Evolutionary conservation across 2,329 filamentous ascomycete genomes (phyloP), one percentile per base, ranked within the genome.

Genomic region (Phyllosticta citribraziliensis): DNA sequence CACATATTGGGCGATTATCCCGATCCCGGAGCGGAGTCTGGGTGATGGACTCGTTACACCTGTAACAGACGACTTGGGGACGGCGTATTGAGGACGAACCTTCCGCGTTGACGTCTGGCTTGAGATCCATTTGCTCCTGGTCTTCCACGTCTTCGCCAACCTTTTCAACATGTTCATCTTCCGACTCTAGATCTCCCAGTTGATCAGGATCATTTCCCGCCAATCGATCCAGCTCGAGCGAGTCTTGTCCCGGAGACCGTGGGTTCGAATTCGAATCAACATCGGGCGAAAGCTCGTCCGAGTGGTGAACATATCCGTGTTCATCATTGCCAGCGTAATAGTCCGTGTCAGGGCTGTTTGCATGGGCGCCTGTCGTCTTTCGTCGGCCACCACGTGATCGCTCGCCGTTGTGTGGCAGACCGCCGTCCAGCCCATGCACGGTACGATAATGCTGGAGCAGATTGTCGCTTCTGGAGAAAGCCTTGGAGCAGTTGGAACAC

Each of bases 381-480:
- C 40, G 40, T 8, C 40, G 40, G 40, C 40, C 40, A 47, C 40
- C 40, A 4, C 40, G 40, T n/a, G 40, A 47, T 47, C 40, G 40
- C 40, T 47, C 40, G 6, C 40, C 40, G 14, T 47, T 47, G 40
- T 47, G 40, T n/a, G 40, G 40, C 17, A 17, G 40, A n/a, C 40
- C 40, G 14, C 40, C 40, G 17, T 47, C 40, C 40, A 47, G n/a
- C 6, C 40, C 40, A 30, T 60, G 58, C n/a, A 60, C 58, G 14
- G 58, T 60, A 14, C 58, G 52, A 30, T 55, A 27, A 20, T 60
- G 58, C 25, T 60, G 58, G 14, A 55, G 58, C 19, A 60, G 55
- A n/a, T 60, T 60, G 22, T 60, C 58, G 35, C 58, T 60, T n/a
- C 58, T 60, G 3, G 58, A 60, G 35, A 60, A 60, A 14, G 58